These are phyloP conservation scores for Ascoidea asiatica DNA, from an alignment of 805 yeast species.

Conservation along the genomic window DNA sequence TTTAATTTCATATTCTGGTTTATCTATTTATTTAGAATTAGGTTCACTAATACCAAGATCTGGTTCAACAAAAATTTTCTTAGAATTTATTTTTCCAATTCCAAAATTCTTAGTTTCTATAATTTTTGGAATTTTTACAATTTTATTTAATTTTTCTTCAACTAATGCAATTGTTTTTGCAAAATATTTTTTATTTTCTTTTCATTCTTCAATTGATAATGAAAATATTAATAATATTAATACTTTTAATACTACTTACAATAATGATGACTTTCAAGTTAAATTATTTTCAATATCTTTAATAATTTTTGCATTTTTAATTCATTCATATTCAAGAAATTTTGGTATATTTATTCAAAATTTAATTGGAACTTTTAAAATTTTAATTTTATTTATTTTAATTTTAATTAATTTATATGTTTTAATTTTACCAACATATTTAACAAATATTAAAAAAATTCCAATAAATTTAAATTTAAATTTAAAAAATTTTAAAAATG, in stretches of 20 bases:
- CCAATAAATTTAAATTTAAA: constrained; percentile 14
- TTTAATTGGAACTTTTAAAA: constrained; percentile 45
- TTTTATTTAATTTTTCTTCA: constrained; percentile 39
- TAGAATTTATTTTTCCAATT: constrained; percentile 49
- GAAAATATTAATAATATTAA: too few species aligned
- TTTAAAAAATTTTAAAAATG: constrained; percentile 17
- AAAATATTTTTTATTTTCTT: constrained; percentile 35
- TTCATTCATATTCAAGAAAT: constrained; percentile 46
- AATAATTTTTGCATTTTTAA: constrained; percentile 20
- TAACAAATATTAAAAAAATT: constrained; percentile 1
- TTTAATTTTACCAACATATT: constrained; percentile 25
- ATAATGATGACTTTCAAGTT: constrained; percentile 19
- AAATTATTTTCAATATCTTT: constrained; percentile 23
- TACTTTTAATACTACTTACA: too few species aligned
- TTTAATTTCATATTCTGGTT: constrained; percentile 48
- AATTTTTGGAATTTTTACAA: constrained; percentile 31
- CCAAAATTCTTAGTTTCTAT: constrained; percentile 45
- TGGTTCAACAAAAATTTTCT: constrained; percentile 63
- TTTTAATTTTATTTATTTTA: constrained; percentile 38
- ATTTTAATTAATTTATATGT: constrained; percentile 45
- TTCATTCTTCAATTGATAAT: too few species aligned
- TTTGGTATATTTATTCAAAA: constrained; percentile 52
- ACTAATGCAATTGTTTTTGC: constrained; percentile 49
- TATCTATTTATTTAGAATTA: constrained; percentile 51
- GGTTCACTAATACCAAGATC: constrained; percentile 60